Conservation (phyloP, 2,329 filamentous ascomycete species). For the Balansia obtecta region DNA sequence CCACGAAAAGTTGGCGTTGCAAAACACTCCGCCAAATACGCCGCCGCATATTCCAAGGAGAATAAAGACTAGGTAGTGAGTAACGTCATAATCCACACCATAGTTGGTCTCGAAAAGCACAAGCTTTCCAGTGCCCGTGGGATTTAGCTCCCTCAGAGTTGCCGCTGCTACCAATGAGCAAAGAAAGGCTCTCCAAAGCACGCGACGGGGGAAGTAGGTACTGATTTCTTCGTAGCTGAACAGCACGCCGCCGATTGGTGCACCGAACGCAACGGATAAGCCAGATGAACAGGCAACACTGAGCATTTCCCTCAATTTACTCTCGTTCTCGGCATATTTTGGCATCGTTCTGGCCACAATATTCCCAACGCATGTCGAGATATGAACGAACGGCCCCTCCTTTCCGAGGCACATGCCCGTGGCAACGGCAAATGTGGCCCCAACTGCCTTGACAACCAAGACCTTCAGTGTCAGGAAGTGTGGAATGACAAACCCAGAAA, state of each 20-base stretch:
- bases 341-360: slow-evolving; percentile 38
- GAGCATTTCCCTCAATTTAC: slow-evolving; percentile 46
- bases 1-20: slow-evolving; percentile 45
- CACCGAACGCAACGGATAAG: slow-evolving; percentile 47
- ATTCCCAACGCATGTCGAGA: slow-evolving; percentile 44
- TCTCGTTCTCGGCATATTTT: slow-evolving; percentile 43
- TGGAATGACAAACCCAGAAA: slow-evolving; percentile 48
- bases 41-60: slow-evolving; percentile 44
- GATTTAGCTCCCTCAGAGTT: slow-evolving; percentile 43
- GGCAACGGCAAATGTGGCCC: slow-evolving; percentile 43
- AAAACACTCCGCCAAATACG: slow-evolving; percentile 45
- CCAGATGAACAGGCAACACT: slow-evolving; percentile 45
- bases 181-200: slow-evolving; percentile 44
- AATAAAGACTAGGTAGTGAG: slow-evolving; percentile 45
- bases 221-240: slow-evolving; percentile 50
- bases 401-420: slow-evolving; percentile 50
- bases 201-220: slow-evolving; percentile 44
- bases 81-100: slow-evolving; percentile 38
- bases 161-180: slow-evolving; percentile 44
- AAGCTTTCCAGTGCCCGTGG: slow-evolving; percentile 45
- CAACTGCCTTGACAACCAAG: slow-evolving; percentile 43
- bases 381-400: slow-evolving; percentile 50
- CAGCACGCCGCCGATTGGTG: slow-evolving; percentile 47
- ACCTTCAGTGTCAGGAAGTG: slow-evolving; percentile 43
- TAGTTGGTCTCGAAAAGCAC: slow-evolving; percentile 50